phyloP scores from a whole-genome alignment of 345 rosid species.

The Cardiospermum halicacabum region DNA sequence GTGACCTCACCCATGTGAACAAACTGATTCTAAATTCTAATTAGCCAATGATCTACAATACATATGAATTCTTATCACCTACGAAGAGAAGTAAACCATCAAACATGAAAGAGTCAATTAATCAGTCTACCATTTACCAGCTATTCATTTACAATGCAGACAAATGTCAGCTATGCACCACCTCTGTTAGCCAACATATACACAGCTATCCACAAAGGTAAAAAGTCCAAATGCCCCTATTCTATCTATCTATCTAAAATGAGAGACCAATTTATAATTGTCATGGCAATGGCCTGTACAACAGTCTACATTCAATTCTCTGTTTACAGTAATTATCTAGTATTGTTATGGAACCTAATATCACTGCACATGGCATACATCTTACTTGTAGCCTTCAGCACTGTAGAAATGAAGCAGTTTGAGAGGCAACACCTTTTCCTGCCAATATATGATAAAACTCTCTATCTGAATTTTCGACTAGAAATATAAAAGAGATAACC shows the following conservation, averaged over 20 bases:
- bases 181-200: slow-evolving; percentile 24
- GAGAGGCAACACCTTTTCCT: slow-evolving; percentile 57
- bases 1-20: too few relatives aligned
- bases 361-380: slow-evolving; percentile 7
- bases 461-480: background rate
- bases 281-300: slow-evolving; percentile 5
- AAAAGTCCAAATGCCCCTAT: slow-evolving; percentile 8
- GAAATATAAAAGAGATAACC: too few relatives aligned
- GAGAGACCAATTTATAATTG: background rate
- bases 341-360: slow-evolving; percentile 5
- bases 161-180: slow-evolving; percentile 28
- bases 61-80: too few relatives aligned
- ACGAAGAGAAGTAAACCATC: background rate
- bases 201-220: slow-evolving; percentile 21
- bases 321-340: slow-evolving; percentile 12
- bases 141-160: slow-evolving; percentile 30
- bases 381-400: slow-evolving; percentile 25
- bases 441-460: slow-evolving; percentile 12
- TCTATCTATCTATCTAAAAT: too few relatives aligned
- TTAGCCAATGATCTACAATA: too few relatives aligned
- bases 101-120: background rate
- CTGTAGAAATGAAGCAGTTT: slow-evolving; percentile 68
- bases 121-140: background rate
- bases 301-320: slow-evolving; percentile 3
- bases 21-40: too few relatives aligned